Base-by-base conservation (phyloP, 768 basidiomycete genomes). In the Termitomyces bulborhizus region DNA sequence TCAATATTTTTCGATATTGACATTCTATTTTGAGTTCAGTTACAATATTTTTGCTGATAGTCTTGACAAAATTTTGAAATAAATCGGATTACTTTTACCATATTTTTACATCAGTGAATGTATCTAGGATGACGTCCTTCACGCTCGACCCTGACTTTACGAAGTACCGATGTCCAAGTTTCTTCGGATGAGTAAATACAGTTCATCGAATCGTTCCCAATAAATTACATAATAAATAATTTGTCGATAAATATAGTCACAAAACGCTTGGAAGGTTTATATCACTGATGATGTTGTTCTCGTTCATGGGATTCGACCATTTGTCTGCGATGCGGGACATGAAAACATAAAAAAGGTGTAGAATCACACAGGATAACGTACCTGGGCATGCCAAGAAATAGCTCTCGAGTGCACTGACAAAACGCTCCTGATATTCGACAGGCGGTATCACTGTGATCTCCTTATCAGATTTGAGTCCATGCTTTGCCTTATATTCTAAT, bases 401-500 rank as follows among this genome's bases (percentile, higher is more conserved):
- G 9, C 79, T 73, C 50, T 88, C 84, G 56, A 93, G 71, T 4
- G 90, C 82, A 53, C 68, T 81, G 46, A 88, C 78, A 60, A 93
- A 90, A 0, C 90, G 78, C 41, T 89, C 84, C 50, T 86, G 82
- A 63, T 93, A 93, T 65, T 91, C 88, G 3, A 79, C 73, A 2
- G 90, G 90, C 1, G 90, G 90, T 41, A 93, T 76, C 13, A 92
- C 86, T 0, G 90, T 93, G 8, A 89, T 82, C 34, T 90, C 85
- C 58, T 89, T 85, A 2, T 80, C 82, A 36, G 82, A 72, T 45
- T 83, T 83, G 12, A 92, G 73, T 4, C 82, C 84, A 43, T 88
- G 84, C 67, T 93, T 93, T 8, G 88, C 88, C 65, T 90, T 88
- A 68, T 90, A 90, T 68, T 93, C 90, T 6, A 93, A 72, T 0